Percentiles rank a stretch among this genome's conserved stretches.
These are phyloP conservation scores for Vickermania ingenoplastis DNA, from an alignment of 208 protist species.

Conservation along the genomic window DNA sequence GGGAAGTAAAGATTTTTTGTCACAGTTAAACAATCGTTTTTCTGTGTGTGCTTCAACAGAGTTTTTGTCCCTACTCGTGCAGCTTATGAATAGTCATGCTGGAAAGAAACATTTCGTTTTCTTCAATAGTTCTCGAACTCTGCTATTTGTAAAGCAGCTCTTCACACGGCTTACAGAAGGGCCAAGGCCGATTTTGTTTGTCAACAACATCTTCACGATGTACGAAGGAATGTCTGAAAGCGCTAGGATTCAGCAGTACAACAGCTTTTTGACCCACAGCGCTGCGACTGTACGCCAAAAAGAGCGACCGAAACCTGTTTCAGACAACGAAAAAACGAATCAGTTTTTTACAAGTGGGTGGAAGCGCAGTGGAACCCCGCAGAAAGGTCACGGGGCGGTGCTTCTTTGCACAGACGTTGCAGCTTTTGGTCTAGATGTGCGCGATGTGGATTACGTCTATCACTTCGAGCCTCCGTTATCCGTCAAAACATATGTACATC, in stretches of 20 bases:
- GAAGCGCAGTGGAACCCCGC: slow-evolving; percentile 52
- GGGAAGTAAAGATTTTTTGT: slow-evolving; percentile 40
- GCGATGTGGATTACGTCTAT: slow-evolving; percentile 89
- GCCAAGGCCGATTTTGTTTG: slow-evolving; percentile 43
- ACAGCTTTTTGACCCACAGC: slow-evolving; percentile 64
- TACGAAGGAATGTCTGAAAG: slow-evolving; percentile 79
- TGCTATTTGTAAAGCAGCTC: slow-evolving; percentile 61
- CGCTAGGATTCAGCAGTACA: slow-evolving; percentile 72
- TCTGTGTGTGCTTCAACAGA: slow-evolving; percentile 52
- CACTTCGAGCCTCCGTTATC: slow-evolving; percentile 82
- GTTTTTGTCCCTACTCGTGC: slow-evolving; percentile 64
- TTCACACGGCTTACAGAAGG: slow-evolving; percentile 38
- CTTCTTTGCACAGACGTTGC: slow-evolving; percentile 85
- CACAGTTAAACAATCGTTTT: slow-evolving; percentile 69
- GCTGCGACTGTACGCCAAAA: slow-evolving; percentile 5
- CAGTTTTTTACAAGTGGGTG: slow-evolving; percentile 67
- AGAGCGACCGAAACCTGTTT: slow-evolving; percentile 11
- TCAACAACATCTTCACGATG: slow-evolving; percentile 66
- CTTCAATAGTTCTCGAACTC: slow-evolving; percentile 69
- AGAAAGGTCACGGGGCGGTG: slow-evolving; percentile 68
- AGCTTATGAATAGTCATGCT: slow-evolving; percentile 81
- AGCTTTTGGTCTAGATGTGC: slow-evolving; percentile 85
- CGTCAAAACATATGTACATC: slow-evolving; percentile 79
- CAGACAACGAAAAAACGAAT: slow-evolving; percentile 63
- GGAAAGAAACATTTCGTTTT: slow-evolving; percentile 91